Evolutionary conservation across 495 filamentous ascomycete species (phyloP).

Genomic region (Annulohypoxylon nitens): DNA sequence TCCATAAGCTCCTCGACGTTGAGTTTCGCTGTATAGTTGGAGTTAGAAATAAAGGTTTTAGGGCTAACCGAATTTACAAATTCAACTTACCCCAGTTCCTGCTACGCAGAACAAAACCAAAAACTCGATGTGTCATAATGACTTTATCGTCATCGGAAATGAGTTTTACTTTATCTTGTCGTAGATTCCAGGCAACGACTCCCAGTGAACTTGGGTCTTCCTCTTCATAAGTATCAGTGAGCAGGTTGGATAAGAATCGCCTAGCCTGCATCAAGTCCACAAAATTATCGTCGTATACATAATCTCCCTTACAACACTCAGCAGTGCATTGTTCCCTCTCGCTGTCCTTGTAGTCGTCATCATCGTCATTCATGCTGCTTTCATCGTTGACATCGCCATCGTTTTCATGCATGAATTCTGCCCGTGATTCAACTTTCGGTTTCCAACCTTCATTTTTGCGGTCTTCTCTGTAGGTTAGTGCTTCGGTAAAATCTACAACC

Average conservation of each 20-base stretch:
- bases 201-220: slow-evolving; percentile 29
- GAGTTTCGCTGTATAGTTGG: neutral
- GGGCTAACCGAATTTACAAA: too few species aligned
- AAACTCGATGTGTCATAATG: slow-evolving; percentile 58
- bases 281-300: slow-evolving; percentile 48
- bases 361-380: neutral
- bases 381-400: neutral
- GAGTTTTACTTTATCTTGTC: slow-evolving; percentile 10
- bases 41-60: neutral
- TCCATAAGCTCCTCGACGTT: slow-evolving; percentile 25
- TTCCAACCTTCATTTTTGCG: slow-evolving; percentile 24
- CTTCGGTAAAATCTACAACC: slow-evolving; percentile 59
- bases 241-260: slow-evolving; percentile 49
- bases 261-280: slow-evolving; percentile 50
- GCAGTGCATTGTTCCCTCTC: slow-evolving; percentile 7
- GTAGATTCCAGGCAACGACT: slow-evolving; percentile 34
- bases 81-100: slow-evolving; percentile 61
- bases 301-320: slow-evolving; percentile 47
- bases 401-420: neutral
- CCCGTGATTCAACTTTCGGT: slow-evolving; percentile 1
- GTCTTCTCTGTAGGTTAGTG: slow-evolving; percentile 38
- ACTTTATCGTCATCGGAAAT: slow-evolving; percentile 54
- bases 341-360: neutral
- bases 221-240: slow-evolving; percentile 27
- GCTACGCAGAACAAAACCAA: slow-evolving; percentile 59